These are phyloP conservation scores for Astrocystis sublimbata DNA, from an alignment of 495 filamentous ascomycete genomes.

Conservation along the genomic window DNA sequence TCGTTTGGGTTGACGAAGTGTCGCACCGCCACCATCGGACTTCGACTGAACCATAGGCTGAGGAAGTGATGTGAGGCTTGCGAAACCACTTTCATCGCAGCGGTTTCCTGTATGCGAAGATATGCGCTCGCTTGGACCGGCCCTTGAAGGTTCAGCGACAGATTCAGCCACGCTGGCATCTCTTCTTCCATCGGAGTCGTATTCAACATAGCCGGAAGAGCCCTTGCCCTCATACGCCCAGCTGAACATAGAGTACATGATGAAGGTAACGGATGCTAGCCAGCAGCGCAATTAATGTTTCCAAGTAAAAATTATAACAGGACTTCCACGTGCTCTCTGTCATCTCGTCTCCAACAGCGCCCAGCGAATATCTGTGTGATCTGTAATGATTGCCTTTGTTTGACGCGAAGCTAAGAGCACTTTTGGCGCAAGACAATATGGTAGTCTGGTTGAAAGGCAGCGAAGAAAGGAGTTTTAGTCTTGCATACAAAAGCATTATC, in stretches of 20 bases:
- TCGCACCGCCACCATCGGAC: neutral
- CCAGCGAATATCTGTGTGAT: neutral
- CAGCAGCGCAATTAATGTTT: neutral
- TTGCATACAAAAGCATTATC: neutral
- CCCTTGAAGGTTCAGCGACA: neutral
- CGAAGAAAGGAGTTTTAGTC: neutral
- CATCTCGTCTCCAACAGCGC: neutral
- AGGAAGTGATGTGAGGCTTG: neutral
- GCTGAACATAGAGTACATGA: neutral
- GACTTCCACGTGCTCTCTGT: too few species aligned
- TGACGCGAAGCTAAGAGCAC: neutral
- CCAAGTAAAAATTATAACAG: neutral
- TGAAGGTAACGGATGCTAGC: neutral
- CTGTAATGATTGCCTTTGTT: neutral
- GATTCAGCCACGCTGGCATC: neutral
- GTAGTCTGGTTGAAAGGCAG: conserved; percentile 1
- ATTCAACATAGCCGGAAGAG: neutral
- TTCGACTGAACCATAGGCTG: neutral
- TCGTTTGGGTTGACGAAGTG: neutral
- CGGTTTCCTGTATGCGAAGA: neutral
- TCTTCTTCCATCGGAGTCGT: neutral
- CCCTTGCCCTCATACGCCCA: neutral
- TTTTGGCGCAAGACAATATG: neutral
- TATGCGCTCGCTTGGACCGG: neutral
- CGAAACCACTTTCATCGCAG: neutral